These are phyloP conservation scores for Deinandra increscens DNA, from an alignment of 129 eudicot species.

Conservation along the genomic window DNA sequence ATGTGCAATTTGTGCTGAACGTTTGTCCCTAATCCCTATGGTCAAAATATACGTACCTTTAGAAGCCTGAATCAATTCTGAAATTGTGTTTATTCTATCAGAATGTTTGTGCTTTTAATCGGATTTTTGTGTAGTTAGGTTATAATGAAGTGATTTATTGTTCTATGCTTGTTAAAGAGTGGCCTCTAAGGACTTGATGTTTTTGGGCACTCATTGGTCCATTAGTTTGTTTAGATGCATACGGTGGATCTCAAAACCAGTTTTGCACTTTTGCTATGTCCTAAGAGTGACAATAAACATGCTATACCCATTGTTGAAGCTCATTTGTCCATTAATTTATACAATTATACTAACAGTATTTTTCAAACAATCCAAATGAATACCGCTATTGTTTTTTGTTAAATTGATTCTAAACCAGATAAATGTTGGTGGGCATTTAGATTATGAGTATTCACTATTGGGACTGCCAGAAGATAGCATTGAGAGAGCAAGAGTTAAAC, in stretches of 20 bases:
- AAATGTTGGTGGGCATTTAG: slow-evolving; percentile 33
- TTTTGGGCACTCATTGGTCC: background rate
- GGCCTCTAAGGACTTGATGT: background rate
- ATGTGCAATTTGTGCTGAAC: background rate
- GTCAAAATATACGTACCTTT: background rate
- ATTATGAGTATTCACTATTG: slow-evolving; percentile 81
- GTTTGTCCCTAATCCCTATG: background rate
- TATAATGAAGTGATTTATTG: background rate
- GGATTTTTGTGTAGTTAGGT: slow-evolving; percentile 4
- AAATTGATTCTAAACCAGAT: slow-evolving; percentile 25
- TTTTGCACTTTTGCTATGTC: background rate
- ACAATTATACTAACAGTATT: background rate
- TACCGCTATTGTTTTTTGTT: too few relatives aligned
- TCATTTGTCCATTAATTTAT: background rate
- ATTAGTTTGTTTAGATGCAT: background rate
- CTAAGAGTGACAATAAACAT: background rate
- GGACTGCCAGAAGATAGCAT: slow-evolving; percentile 70
- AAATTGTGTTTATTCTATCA: background rate
- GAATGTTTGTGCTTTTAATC: background rate
- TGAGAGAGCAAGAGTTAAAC: slow-evolving; percentile 64
- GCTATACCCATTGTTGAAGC: background rate
- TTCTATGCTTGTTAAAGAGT: slow-evolving; percentile 6
- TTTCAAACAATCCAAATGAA: background rate
- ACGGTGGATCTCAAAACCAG: background rate
- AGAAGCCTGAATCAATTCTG: background rate